Evolutionary conservation across 2,329 filamentous ascomycete species (phyloP).

Genomic region (Paecilomyces dactylethromorphus): DNA sequence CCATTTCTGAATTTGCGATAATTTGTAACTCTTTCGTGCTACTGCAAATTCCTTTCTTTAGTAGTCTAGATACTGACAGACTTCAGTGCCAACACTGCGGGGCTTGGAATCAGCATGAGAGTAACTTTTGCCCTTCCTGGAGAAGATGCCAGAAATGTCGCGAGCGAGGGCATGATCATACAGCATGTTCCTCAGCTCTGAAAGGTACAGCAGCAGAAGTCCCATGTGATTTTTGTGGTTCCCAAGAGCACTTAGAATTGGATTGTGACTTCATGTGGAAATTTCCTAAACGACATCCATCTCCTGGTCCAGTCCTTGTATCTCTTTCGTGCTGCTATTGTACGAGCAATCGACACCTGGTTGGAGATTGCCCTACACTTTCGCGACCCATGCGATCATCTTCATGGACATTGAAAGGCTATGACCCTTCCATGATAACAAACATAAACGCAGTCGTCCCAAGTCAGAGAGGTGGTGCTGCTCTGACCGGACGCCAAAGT

Average conservation of each 20-base stretch:
- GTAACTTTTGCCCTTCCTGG: slow-evolving; percentile 33
- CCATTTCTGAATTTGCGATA: neutral
- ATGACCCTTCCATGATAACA: slow-evolving; percentile 29
- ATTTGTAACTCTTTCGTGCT: neutral
- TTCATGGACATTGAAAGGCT: slow-evolving; percentile 33
- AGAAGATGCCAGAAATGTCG: slow-evolving; percentile 50
- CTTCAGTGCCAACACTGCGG: slow-evolving; percentile 37
- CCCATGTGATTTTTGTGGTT: slow-evolving; percentile 56
- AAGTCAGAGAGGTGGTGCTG: slow-evolving; percentile 7
- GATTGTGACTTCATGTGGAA: slow-evolving; percentile 57
- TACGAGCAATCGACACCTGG: slow-evolving; percentile 35
- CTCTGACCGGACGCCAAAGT: slow-evolving; percentile 12
- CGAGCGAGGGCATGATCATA: slow-evolving; percentile 53
- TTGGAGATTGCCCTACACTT: slow-evolving; percentile 38
- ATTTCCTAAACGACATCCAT: slow-evolving; percentile 19
- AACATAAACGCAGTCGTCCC: slow-evolving; percentile 28
- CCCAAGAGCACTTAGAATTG: slow-evolving; percentile 51
- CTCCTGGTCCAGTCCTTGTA: slow-evolving; percentile 25
- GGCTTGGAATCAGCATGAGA: slow-evolving; percentile 33
- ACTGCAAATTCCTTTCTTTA: neutral
- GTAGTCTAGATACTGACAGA: slow-evolving; percentile 4
- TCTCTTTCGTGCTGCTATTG: slow-evolving; percentile 41
- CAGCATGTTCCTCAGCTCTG: slow-evolving; percentile 52
- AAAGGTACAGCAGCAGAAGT: slow-evolving; percentile 47
- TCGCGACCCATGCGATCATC: slow-evolving; percentile 20